These are phyloP conservation scores for Fragaria iinumae DNA, from an alignment of 306 rosid species.

Conservation along the genomic window DNA sequence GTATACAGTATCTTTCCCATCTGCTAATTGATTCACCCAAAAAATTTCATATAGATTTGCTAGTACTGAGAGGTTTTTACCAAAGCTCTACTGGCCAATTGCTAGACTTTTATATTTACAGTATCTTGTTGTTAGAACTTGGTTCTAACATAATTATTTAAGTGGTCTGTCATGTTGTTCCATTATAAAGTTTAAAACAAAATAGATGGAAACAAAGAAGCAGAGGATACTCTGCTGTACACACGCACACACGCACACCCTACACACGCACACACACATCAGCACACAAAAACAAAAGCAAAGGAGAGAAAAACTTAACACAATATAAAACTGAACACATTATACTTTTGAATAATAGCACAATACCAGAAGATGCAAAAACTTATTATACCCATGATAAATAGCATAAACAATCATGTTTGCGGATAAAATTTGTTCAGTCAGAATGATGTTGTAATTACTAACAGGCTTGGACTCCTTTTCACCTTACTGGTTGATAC, in stretches of 20 bases:
- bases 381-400: not conserved
- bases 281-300: not conserved
- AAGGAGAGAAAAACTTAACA: not conserved
- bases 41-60: not conserved
- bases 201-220: not conserved
- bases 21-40: not conserved
- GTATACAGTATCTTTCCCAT: not conserved
- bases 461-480: not conserved
- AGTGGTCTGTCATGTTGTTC: not conserved
- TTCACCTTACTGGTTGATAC: conserved; percentile 2
- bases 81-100: not conserved
- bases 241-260: too few species aligned
- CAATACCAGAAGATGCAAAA: not conserved
- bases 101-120: not conserved
- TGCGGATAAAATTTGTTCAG: not conserved
- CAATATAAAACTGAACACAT: not conserved
- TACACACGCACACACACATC: not conserved
- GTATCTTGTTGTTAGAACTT: not conserved
- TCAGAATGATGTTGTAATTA: not conserved
- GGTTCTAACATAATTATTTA: too few species aligned
- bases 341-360: not conserved
- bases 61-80: not conserved
- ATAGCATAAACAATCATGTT: not conserved
- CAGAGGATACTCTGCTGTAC: not conserved
- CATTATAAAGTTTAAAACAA: not conserved